These are phyloP conservation scores for Aquilaria yunnanensis DNA, from an alignment of 345 rosid genomes.

Conservation along the genomic window DNA sequence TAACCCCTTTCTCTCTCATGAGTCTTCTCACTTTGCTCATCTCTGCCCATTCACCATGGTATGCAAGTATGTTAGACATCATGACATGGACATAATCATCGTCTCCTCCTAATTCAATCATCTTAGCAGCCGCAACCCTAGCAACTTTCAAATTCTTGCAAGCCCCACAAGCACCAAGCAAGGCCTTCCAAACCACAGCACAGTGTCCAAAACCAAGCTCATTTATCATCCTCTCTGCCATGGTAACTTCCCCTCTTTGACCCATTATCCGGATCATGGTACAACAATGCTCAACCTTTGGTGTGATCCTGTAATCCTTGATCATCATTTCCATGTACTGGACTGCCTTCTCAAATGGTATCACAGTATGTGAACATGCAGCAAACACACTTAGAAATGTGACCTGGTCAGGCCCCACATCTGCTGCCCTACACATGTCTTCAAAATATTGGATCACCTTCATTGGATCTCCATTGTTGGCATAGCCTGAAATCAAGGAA, in stretches of 20 bases:
- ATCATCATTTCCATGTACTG: conserved; percentile 52
- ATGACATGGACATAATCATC: conserved; percentile 59
- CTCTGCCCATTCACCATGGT: conserved; percentile 54
- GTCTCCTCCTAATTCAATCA: conserved; percentile 41
- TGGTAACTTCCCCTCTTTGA: conserved; percentile 37
- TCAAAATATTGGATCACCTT: conserved; percentile 39
- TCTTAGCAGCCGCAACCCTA: conserved; percentile 38
- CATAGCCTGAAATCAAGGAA: conserved; percentile 69
- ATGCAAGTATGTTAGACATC: conserved; percentile 56
- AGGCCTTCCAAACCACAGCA: conserved; percentile 59
- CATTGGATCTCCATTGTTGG: conserved; percentile 49
- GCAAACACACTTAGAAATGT: conserved; percentile 71
- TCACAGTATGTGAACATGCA: conserved; percentile 45
- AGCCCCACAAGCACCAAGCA: conserved; percentile 58
- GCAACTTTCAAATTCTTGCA: conserved; percentile 45
- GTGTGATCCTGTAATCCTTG: conserved; percentile 49
- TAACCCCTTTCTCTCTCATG: conserved; percentile 49
- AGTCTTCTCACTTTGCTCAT: conserved; percentile 46
- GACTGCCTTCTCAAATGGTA: conserved; percentile 31
- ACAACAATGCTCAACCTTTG: conserved; percentile 64
- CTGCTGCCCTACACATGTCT: conserved; percentile 32
- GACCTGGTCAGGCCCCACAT: conserved; percentile 52
- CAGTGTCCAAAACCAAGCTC: conserved; percentile 36
- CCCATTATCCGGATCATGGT: conserved; percentile 63
- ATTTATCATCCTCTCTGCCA: conserved; percentile 37